Conservation (phyloP, 176 grass and related monocot genomes). For the Oryza brachyantha region DNA sequence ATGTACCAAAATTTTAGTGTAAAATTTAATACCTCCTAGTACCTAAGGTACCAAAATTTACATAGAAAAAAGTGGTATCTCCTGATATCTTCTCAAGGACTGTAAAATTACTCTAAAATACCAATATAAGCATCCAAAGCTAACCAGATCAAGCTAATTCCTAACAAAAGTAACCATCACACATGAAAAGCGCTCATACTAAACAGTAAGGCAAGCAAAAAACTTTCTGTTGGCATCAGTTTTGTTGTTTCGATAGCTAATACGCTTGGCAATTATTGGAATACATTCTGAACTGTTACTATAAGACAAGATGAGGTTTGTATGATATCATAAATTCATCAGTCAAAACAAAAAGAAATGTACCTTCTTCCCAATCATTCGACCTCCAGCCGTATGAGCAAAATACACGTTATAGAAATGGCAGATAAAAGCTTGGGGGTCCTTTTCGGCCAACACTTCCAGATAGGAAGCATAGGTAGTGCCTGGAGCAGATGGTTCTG, state of each 20-base stretch:
- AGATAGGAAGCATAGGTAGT: conserved; percentile 64
- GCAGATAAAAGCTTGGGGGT: conserved; percentile 93
- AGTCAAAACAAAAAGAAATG: not conserved
- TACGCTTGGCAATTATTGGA: not conserved
- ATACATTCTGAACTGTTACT: not conserved
- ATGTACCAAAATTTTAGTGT: too few species aligned
- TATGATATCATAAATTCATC: not conserved
- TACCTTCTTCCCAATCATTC: conserved; percentile 98
- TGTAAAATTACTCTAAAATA: too few species aligned
- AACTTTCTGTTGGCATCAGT: not conserved
- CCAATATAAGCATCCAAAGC: not conserved
- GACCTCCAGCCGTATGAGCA: conserved; percentile 87
- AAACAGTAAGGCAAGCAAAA: not conserved
- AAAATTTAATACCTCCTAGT: too few species aligned
- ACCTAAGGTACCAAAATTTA: too few species aligned
- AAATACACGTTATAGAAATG: conserved; percentile 98
- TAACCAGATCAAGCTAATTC: not conserved
- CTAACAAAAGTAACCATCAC: not conserved
- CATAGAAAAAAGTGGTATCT: too few species aligned
- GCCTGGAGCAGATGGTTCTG: conserved; percentile 70
- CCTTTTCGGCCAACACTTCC: conserved; percentile 71
- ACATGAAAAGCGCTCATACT: not conserved
- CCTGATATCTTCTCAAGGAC: too few species aligned
- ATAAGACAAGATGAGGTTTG: not conserved
- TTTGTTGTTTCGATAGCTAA: not conserved